Percentiles rank a stretch among this genome's conserved stretches.
These are phyloP conservation scores for Arabidopsis hybrid DNA, from an alignment of 441 rosid species.

Conservation along the genomic window DNA sequence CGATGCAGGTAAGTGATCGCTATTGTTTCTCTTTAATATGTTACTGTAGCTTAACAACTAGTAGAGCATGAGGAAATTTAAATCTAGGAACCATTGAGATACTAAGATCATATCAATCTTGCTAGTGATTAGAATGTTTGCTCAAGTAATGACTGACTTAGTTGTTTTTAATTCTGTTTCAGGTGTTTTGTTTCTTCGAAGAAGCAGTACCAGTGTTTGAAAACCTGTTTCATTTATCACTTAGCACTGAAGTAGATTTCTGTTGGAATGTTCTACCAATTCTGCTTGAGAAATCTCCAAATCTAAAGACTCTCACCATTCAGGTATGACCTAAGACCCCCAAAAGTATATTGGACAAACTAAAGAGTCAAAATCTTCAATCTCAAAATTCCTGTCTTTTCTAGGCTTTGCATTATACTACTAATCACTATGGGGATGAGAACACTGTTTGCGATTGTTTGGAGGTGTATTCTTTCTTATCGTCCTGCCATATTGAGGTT, in stretches of 20 bases:
- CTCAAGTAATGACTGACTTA: not conserved
- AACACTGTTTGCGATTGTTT: not conserved
- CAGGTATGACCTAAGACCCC: conserved; percentile 1
- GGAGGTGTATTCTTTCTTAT: not conserved
- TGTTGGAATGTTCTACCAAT: not conserved
- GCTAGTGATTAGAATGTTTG: not conserved
- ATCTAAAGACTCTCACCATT: conserved; percentile 19
- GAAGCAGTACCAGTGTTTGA: conserved; percentile 10
- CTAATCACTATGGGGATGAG: not conserved
- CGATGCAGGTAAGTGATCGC: not conserved
- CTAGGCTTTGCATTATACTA: not conserved
- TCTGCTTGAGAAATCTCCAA: conserved; percentile 9
- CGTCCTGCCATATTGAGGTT: not conserved
- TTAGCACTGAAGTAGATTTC: not conserved
- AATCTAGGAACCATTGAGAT: not conserved
- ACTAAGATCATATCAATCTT: not conserved
- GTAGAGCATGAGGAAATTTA: not conserved
- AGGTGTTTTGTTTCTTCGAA: not conserved
- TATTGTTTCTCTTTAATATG: not conserved
- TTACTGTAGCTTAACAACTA: not conserved
- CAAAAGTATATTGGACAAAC: conserved; percentile 3
- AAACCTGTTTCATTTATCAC: not conserved
- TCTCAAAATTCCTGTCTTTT: not conserved
- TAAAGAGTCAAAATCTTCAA: not conserved
- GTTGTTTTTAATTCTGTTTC: not conserved